phyloP scores from a whole-genome alignment of 2,329 filamentous ascomycete genomes.

The Aquanectria penicillioides region DNA sequence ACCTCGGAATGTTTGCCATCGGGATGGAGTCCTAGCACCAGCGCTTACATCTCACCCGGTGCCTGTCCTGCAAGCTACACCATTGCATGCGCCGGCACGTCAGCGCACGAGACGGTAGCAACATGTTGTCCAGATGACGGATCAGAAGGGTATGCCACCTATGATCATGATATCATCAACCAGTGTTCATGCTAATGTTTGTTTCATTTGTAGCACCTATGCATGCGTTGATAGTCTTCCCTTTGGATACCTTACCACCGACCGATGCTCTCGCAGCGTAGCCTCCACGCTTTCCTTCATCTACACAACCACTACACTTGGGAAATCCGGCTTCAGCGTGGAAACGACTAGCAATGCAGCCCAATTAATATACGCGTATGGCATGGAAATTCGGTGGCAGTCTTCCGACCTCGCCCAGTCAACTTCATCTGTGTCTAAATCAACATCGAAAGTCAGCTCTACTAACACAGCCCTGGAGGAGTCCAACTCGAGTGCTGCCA shows the following conservation, averaged over 20 bases:
- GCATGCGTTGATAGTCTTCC: neutral
- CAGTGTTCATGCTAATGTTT: neutral
- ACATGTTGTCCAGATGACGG: constrained; percentile 2
- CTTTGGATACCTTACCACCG: neutral
- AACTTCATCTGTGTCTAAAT: neutral
- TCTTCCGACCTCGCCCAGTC: neutral
- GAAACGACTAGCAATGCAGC: neutral
- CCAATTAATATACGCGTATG: constrained; percentile 1
- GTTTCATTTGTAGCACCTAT: neutral
- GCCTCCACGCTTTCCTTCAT: neutral
- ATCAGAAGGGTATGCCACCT: neutral
- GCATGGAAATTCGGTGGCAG: neutral
- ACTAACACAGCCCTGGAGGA: neutral
- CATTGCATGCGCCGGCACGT: neutral
- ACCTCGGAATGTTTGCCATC: neutral
- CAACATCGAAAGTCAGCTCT: neutral
- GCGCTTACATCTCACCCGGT: neutral
- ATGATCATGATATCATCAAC: too few species aligned
- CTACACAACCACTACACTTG: neutral
- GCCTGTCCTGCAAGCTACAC: neutral
- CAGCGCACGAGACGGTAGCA: neutral
- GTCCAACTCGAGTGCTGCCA: too few species aligned
- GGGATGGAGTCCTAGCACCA: neutral
- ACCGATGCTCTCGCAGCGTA: neutral
- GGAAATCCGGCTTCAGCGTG: neutral